phyloP scores from a whole-genome alignment of 2,329 filamentous ascomycete species.

The Trichoderma lentiforme region DNA sequence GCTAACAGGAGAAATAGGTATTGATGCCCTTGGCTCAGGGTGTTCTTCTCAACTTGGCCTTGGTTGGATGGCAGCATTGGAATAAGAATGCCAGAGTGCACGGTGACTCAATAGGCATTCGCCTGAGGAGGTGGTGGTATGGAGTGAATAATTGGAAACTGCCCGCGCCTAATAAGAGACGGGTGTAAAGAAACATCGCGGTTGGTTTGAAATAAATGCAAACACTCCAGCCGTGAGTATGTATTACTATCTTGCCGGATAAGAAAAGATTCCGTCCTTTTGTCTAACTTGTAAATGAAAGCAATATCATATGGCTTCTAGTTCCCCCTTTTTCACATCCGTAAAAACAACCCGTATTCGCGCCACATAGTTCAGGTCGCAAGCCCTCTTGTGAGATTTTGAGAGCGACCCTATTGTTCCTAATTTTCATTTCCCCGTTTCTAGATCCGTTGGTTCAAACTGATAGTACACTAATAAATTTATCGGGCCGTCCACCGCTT shows the following conservation, averaged over 20 bases:
- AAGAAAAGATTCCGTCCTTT: neutral
- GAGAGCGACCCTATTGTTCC: neutral
- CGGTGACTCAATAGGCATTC: conserved; percentile 73
- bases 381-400: neutral
- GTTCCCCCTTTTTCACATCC: neutral
- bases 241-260: conserved; percentile 6
- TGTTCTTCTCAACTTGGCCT: conserved; percentile 78
- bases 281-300: conserved; percentile 8
- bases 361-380: neutral
- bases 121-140: conserved; percentile 90
- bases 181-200: neutral
- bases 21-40: conserved; percentile 86
- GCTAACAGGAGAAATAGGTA: conserved; percentile 49
- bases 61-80: conserved; percentile 88
- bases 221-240: neutral
- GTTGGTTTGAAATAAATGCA: neutral
- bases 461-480: conserved; percentile 11
- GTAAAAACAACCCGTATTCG: neutral
- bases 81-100: conserved; percentile 75
- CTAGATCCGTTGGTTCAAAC: conserved; percentile 15
- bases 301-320: neutral
- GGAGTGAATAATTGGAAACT: conserved; percentile 86
- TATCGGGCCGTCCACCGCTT: conserved; percentile 5
- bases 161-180: conserved; percentile 40
- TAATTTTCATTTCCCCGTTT: neutral